Evolutionary conservation across 768 basidiomycete species (phyloP), one percentile per base, ranked within the genome.

Genomic region (Lyophyllum semitale): DNA sequence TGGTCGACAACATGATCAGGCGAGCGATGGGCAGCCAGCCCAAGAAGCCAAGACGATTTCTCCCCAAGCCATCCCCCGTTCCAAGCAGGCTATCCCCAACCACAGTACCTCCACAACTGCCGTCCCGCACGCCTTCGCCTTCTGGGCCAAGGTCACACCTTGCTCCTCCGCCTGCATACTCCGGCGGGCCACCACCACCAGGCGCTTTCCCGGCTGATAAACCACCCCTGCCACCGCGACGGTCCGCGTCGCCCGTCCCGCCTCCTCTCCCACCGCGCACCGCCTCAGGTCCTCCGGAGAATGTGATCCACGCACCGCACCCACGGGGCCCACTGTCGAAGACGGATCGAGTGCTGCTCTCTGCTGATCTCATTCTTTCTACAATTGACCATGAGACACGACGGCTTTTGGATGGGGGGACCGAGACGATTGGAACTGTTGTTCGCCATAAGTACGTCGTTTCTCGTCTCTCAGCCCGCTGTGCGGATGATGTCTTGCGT

Each of bases 361-460:
- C 84, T 15, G 83, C 82, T n/a, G 84, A 88, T 63, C 75, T 88
- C 44, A 80, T 89, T 51, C 72, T 85, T 9, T 81, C 84, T 13
- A 84, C 86, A 4, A 71, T 88, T 32, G 85, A 88, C 65, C 73
- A 83, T 57, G 84, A 84, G 8, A 73, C 80, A 26, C 72, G 79
- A 38, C 77, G 77, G 44, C 58, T 87, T 6, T 67, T 88, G 22
- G 79, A 85, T 58, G 72, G 69, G 4, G 76, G 83, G 2, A 78
- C 80, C 0, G 64, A 77, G 41, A 70, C 76, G 15, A 59, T 86
- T 3, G 80, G 81, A 0, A 71, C 72, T 8, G 77, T 81, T 27
- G 71, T 86, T 35, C 79, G 76, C 17, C 85, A 87, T 66, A 85
- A 82, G 78, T 84, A 61, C 44, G 77, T 71, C 20, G 32, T 27